Conservation (phyloP, 495 filamentous ascomycete species). For the Hyaloscypha finlandica region DNA sequence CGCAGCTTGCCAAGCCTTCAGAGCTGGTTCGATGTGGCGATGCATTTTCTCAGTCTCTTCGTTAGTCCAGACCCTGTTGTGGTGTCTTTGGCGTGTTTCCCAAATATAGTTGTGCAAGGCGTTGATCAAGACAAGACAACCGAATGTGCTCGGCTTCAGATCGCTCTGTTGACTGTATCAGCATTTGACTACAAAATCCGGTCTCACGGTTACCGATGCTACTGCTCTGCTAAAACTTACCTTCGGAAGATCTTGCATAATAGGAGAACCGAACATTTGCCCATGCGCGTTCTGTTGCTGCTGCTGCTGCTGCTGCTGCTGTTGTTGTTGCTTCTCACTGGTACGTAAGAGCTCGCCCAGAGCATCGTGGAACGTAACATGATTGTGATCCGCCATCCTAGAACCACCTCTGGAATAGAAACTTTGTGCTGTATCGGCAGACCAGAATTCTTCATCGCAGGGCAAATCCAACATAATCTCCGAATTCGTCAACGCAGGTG, state of each 20-base stretch:
- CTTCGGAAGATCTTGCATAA: constrained; percentile 53
- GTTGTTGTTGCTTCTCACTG: constrained; percentile 69
- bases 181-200: background rate
- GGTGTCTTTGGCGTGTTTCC: constrained; percentile 92
- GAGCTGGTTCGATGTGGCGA: constrained; percentile 89
- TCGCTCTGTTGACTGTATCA: constrained; percentile 44
- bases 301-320: constrained; percentile 57
- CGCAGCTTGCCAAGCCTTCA: constrained; percentile 92
- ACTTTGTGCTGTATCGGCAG: constrained; percentile 73
- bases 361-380: constrained; percentile 72
- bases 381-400: constrained; percentile 62
- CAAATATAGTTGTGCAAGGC: constrained; percentile 98
- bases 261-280: constrained; percentile 47
- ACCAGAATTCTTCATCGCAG: constrained; percentile 92
- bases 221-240: background rate
- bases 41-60: constrained; percentile 96
- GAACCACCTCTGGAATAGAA: constrained; percentile 80
- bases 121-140: constrained; percentile 91
- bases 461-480: constrained; percentile 90
- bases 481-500: constrained; percentile 89
- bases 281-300: constrained; percentile 51
- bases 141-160: constrained; percentile 88
- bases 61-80: constrained; percentile 86
- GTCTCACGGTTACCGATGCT: background rate
- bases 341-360: constrained; percentile 78